Conservation (phyloP, 768 basidiomycete species). For the Neoboletus magnificus region DNA sequence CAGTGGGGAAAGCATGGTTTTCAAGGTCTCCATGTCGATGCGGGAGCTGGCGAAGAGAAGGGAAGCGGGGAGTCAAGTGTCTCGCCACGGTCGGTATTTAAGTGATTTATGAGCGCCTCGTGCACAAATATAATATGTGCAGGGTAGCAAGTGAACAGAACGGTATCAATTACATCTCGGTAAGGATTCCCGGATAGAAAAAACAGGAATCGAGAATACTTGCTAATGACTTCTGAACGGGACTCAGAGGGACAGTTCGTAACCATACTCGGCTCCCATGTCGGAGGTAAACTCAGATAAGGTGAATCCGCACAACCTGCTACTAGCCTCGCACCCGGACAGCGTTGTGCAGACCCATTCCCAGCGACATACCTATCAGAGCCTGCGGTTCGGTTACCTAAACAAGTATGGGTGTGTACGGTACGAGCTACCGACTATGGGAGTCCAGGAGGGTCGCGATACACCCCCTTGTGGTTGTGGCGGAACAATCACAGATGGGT, state of each 20-base stretch:
- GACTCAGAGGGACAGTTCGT: conserved; percentile 14
- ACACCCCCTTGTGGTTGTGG: conserved; percentile 12
- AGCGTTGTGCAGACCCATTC: background rate
- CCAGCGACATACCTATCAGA: background rate
- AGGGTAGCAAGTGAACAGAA: conserved; percentile 28
- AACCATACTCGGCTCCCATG: conserved; percentile 19
- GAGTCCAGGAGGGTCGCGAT: conserved; percentile 5
- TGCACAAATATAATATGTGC: conserved; percentile 26
- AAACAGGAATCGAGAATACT: conserved; percentile 17
- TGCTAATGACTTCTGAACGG: conserved; percentile 17
- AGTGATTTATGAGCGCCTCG: conserved; percentile 33
- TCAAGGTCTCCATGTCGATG: conserved; percentile 61
- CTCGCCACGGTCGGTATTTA: conserved; percentile 38
- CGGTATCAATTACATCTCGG: conserved; percentile 33
- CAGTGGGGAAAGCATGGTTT: conserved; percentile 67
- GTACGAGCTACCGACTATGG: background rate
- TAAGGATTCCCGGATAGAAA: conserved; percentile 26
- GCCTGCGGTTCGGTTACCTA: conserved; percentile 9
- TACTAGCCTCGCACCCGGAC: background rate
- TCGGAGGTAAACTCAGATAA: conserved; percentile 18
- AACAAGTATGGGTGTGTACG: background rate
- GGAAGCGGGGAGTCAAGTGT: conserved; percentile 28
- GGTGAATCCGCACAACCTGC: conserved; percentile 1
- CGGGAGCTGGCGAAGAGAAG: conserved; percentile 33
- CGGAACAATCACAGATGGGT: conserved; percentile 17